These are phyloP conservation scores for Erythrophleum fordii DNA, from an alignment of 306 rosid genomes.

Conservation along the genomic window DNA sequence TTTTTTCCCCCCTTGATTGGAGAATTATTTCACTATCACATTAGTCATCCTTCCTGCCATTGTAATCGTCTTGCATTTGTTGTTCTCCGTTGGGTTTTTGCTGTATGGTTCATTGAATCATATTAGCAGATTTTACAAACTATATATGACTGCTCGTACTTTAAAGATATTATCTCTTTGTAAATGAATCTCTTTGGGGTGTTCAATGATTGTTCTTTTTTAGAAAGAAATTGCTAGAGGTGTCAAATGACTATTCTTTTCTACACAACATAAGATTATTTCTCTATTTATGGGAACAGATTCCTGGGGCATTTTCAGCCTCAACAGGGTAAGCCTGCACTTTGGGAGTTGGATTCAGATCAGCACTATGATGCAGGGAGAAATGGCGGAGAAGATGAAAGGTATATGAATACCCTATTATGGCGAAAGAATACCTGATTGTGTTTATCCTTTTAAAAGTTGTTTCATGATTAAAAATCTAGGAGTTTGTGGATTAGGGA, in stretches of 20 bases:
- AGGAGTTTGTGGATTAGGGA: background rate
- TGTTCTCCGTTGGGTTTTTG: background rate
- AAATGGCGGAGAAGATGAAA: constrained; percentile 48
- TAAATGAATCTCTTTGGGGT: background rate
- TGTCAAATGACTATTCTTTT: background rate
- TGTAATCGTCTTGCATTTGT: background rate
- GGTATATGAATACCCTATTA: constrained; percentile 32
- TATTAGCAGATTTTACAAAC: constrained; percentile 2
- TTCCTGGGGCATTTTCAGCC: constrained; percentile 91
- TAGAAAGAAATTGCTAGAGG: background rate
- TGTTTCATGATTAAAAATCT: background rate
- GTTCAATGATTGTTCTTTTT: constrained; percentile 15
- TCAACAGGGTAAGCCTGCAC: constrained; percentile 71
- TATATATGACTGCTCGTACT: constrained; percentile 11
- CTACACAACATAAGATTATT: constrained; percentile 19
- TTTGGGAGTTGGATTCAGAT: constrained; percentile 87
- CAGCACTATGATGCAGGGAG: constrained; percentile 67
- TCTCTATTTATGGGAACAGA: constrained; percentile 53
- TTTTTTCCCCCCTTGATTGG: background rate
- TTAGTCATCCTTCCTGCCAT: background rate
- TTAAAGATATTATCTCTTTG: constrained; percentile 17
- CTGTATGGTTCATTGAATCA: background rate
- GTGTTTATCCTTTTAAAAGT: too few relatives aligned
- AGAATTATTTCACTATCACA: background rate
- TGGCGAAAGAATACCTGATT: too few relatives aligned